These are phyloP conservation scores for Neofusicoccum laricinum DNA, from an alignment of 2,329 filamentous ascomycete species.

Conservation along the genomic window DNA sequence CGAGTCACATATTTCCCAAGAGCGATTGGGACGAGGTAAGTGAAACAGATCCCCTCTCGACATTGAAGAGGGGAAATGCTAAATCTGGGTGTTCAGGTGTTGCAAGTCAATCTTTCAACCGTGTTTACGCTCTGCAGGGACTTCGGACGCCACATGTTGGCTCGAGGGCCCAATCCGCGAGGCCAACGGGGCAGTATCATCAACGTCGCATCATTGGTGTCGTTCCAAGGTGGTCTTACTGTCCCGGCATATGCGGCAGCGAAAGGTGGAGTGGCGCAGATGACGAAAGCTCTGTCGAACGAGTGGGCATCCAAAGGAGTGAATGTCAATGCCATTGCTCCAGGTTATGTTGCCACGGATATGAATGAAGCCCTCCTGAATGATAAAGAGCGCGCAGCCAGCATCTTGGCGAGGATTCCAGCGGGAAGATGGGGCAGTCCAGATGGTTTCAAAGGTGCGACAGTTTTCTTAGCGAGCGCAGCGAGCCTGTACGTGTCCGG, in stretches of 20 bases:
- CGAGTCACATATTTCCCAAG: conserved; percentile 71
- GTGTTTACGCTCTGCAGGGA: conserved; percentile 78
- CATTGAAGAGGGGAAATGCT: neutral
- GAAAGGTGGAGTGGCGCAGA: conserved; percentile 80
- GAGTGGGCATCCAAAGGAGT: conserved; percentile 78
- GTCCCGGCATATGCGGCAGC: conserved; percentile 84
- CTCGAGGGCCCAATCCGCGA: conserved; percentile 46
- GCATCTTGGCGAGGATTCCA: conserved; percentile 78
- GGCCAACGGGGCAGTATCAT: conserved; percentile 69
- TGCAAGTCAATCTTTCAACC: conserved; percentile 81
- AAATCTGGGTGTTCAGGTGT: conserved; percentile 43
- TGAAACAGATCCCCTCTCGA: conserved; percentile 16
- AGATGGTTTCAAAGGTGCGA: conserved; percentile 82
- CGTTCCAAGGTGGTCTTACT: conserved; percentile 82
- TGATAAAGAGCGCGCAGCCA: conserved; percentile 65
- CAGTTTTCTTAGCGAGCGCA: conserved; percentile 72
- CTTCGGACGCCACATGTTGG: conserved; percentile 74
- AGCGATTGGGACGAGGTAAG: conserved; percentile 71
- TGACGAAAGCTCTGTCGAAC: conserved; percentile 81
- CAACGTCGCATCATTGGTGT: conserved; percentile 78
- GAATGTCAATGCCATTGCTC: conserved; percentile 83
- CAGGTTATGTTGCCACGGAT: conserved; percentile 85
- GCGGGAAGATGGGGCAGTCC: conserved; percentile 78
- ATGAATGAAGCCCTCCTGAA: conserved; percentile 84
- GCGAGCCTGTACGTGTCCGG: conserved; percentile 79